A percentile compares a stretch with the other conserved stretches of the same genome.
These are phyloP conservation scores for Alliaria petiolata DNA, from an alignment of 345 rosid genomes.

Conservation along the genomic window DNA sequence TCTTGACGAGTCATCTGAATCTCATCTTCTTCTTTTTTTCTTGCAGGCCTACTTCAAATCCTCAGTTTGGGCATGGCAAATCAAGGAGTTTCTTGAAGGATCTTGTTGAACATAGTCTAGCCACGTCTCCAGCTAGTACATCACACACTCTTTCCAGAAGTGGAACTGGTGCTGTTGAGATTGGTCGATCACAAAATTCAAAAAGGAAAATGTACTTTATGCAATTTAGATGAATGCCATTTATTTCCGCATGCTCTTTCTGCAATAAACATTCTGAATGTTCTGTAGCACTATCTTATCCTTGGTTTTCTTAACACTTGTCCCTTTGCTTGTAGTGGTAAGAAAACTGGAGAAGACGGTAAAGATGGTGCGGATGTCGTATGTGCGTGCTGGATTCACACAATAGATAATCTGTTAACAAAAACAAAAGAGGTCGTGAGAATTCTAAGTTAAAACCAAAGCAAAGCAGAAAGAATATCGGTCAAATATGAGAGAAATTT, in stretches of 20 bases:
- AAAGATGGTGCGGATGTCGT: no score
- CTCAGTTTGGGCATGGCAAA: constrained; percentile 43
- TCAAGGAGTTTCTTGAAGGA: constrained; percentile 35
- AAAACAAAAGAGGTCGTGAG: no score
- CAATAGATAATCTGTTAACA: no score
- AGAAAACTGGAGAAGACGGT: no score
- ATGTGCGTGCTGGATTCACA: no score
- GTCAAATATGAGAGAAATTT: no score
- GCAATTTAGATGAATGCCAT: no score
- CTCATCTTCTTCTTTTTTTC: constrained; percentile 11
- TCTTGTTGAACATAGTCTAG: constrained; percentile 36
- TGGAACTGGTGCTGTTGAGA: constrained; percentile 50
- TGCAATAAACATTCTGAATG: constrained; percentile 32
- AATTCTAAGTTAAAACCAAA: no score
- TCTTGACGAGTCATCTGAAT: constrained; percentile 3
- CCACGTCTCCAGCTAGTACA: constrained; percentile 39
- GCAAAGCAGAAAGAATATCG: no score
- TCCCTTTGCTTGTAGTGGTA: no score
- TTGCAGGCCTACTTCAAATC: constrained; percentile 45
- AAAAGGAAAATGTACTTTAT: constrained; percentile 53
- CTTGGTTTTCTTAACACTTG: neutral
- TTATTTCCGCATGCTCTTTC: constrained; percentile 29
- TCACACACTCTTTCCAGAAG: constrained; percentile 57
- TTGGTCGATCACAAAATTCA: constrained; percentile 53
- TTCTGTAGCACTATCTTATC: constrained; percentile 7